Conservation (phyloP, 805 yeast species). For the Candida qinlingensis region DNA sequence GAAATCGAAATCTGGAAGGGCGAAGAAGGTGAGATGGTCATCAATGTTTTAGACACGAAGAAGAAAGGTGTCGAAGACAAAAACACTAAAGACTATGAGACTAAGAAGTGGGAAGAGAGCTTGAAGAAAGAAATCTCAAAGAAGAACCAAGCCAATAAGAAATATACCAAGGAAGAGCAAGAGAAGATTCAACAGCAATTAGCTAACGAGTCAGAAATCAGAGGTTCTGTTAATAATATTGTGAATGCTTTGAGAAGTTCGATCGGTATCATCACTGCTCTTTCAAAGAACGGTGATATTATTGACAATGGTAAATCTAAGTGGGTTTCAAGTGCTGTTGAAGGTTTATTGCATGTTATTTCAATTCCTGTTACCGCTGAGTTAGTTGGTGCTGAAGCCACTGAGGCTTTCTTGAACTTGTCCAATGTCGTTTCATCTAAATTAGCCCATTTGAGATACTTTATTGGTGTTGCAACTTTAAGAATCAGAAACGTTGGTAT, state of each 20-base stretch:
- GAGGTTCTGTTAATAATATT: slow-evolving; percentile 38
- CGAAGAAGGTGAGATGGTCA: slow-evolving; percentile 62
- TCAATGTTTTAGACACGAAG: slow-evolving; percentile 50
- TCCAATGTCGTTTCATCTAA: slow-evolving; percentile 48
- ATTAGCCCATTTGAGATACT: slow-evolving; percentile 43
- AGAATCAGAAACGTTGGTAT: slow-evolving; percentile 44
- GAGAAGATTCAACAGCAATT: slow-evolving; percentile 56
- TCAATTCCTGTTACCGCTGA: slow-evolving; percentile 28
- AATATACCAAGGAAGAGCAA: slow-evolving; percentile 75
- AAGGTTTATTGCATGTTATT: slow-evolving; percentile 41
- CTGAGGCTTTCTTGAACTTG: slow-evolving; percentile 47
- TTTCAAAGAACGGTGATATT: slow-evolving; percentile 42
- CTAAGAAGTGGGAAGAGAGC: slow-evolving; percentile 83
- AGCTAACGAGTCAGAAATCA: slow-evolving; percentile 51
- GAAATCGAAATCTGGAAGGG: slow-evolving; percentile 64
- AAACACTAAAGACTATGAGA: slow-evolving; percentile 79
- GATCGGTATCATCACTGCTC: slow-evolving; percentile 44
- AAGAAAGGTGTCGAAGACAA: slow-evolving; percentile 50
- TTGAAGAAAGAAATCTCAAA: slow-evolving; percentile 69
- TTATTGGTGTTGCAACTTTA: slow-evolving; percentile 67
- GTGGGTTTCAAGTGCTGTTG: slow-evolving; percentile 73
- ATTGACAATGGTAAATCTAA: slow-evolving; percentile 58
- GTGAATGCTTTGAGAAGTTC: slow-evolving; percentile 41
- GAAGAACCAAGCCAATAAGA: slow-evolving; percentile 44
- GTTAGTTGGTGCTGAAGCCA: slow-evolving; percentile 40